These are phyloP conservation scores for Mycena haematopus DNA, from an alignment of 768 basidiomycete genomes.

Conservation along the genomic window DNA sequence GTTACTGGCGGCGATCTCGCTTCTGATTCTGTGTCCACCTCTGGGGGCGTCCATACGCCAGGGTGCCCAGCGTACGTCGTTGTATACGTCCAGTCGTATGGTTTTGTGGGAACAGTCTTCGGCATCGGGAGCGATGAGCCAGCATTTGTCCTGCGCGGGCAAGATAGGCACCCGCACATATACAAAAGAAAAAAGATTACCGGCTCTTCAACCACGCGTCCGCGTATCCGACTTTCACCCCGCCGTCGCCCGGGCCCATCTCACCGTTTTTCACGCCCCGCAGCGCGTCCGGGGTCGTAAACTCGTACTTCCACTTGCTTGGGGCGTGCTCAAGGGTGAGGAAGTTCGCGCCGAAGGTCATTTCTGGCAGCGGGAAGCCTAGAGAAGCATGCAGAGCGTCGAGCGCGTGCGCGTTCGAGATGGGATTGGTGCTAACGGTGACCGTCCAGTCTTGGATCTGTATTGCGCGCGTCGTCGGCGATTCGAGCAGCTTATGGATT, in stretches of 20 bases:
- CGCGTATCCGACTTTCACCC: slow-evolving; percentile 93
- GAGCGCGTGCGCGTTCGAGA: slow-evolving; percentile 78
- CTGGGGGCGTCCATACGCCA: slow-evolving; percentile 19
- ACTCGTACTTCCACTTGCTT: slow-evolving; percentile 68
- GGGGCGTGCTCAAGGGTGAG: slow-evolving; percentile 71
- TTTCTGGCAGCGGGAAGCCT: slow-evolving; percentile 90
- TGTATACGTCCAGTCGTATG: slow-evolving; percentile 99
- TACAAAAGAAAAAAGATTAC: slow-evolving; percentile 35
- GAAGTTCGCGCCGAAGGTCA: slow-evolving; percentile 91
- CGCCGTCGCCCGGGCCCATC: slow-evolving; percentile 82
- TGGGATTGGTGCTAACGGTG: slow-evolving; percentile 74
- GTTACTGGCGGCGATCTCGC: slow-evolving; percentile 22
- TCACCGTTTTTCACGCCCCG: slow-evolving; percentile 76
- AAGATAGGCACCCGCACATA: slow-evolving; percentile 9
- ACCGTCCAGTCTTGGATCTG: slow-evolving; percentile 73
- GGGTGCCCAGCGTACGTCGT: slow-evolving; percentile 80
- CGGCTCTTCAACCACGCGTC: slow-evolving; percentile 93
- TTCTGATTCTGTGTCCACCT: slow-evolving; percentile 17
- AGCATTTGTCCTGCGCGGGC: slow-evolving; percentile 64
- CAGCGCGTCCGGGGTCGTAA: slow-evolving; percentile 74
- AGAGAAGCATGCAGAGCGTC: slow-evolving; percentile 70
- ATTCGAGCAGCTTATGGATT: slow-evolving; percentile 69
- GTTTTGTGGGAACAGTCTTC: slow-evolving; percentile 76
- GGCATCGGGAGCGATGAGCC: slow-evolving; percentile 71
- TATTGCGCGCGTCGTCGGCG: slow-evolving; percentile 73